phyloP scores from a whole-genome alignment of 192 early-diverging fungal genomes.

The Linnemannia schmuckeri region DNA sequence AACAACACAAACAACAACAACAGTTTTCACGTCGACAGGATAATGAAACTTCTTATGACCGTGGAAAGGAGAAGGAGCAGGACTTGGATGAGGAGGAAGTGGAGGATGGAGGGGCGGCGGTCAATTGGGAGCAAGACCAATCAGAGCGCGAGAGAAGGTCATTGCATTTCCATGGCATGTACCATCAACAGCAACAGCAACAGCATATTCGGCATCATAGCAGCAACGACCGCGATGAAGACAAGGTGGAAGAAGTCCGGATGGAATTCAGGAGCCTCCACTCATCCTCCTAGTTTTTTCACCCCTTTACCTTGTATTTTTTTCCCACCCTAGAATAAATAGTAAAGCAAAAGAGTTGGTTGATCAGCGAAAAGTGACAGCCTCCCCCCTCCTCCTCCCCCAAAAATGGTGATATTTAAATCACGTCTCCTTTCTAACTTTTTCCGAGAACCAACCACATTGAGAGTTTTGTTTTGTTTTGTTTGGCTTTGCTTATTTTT shows the following conservation, averaged over 20 bases:
- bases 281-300: not conserved
- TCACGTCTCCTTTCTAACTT: not conserved
- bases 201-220: not conserved
- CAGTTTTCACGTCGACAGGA: not conserved
- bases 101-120: not conserved
- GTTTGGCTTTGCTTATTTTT: no score
- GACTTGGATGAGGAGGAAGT: not conserved
- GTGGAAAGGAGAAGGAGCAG: not conserved
- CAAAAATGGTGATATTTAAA: no score
- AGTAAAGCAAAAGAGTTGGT: not conserved
- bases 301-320: not conserved
- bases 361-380: not conserved
- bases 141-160: not conserved
- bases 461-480: no score
- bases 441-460: no score
- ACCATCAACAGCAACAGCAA: not conserved
- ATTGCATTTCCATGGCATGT: not conserved
- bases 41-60: not conserved
- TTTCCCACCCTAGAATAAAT: not conserved
- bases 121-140: not conserved
- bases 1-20: not conserved
- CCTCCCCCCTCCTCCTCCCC: no score
- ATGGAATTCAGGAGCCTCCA: conserved; percentile 26
- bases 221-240: not conserved
- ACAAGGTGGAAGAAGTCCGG: conserved; percentile 24